A percentile compares a stretch with the other conserved stretches of the same genome.
Evolutionary conservation across 768 basidiomycete species (phyloP).

Genomic region (Pisolithus tinctorius): DNA sequence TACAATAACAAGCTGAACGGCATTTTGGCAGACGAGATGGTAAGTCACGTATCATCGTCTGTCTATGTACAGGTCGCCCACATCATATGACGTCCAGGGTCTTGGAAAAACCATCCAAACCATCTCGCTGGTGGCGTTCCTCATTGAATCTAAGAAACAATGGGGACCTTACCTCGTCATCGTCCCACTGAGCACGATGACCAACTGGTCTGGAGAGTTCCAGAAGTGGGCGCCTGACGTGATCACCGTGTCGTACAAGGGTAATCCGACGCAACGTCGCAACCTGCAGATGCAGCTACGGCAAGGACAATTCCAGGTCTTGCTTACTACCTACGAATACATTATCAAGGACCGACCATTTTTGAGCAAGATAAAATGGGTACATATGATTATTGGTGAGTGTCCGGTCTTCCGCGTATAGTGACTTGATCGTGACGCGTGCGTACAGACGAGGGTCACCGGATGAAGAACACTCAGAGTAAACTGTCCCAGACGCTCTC

Average conservation of each 20-base stretch:
- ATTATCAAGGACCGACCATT: constrained; percentile 95
- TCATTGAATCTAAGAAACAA: constrained; percentile 86
- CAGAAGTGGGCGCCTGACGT: constrained; percentile 93
- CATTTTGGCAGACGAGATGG: constrained; percentile 94
- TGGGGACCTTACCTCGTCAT: constrained; percentile 95
- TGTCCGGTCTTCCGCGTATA: neutral
- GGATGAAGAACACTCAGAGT: constrained; percentile 94
- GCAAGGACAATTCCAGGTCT: constrained; percentile 79
- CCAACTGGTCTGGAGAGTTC: constrained; percentile 95
- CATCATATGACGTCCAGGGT: constrained; percentile 45
- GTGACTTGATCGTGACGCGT: constrained; percentile 1
- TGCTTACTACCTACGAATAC: constrained; percentile 94
- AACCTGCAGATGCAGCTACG: constrained; percentile 73
- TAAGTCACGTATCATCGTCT: constrained; percentile 21
- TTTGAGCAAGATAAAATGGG: constrained; percentile 87
- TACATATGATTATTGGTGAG: constrained; percentile 94
- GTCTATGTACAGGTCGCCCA: constrained; percentile 1
- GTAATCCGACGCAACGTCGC: constrained; percentile 79
- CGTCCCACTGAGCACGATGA: constrained; percentile 93
- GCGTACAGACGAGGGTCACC: constrained; percentile 81
- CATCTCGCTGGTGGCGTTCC: constrained; percentile 90
- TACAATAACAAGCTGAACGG: constrained; percentile 96
- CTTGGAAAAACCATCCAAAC: constrained; percentile 94
- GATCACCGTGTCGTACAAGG: constrained; percentile 80
- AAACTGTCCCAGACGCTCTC: constrained; percentile 88